A percentile compares a stretch with the other conserved stretches of the same genome.
These are phyloP conservation scores for Serendipita sp. DNA, from an alignment of 768 basidiomycete species.

Conservation along the genomic window DNA sequence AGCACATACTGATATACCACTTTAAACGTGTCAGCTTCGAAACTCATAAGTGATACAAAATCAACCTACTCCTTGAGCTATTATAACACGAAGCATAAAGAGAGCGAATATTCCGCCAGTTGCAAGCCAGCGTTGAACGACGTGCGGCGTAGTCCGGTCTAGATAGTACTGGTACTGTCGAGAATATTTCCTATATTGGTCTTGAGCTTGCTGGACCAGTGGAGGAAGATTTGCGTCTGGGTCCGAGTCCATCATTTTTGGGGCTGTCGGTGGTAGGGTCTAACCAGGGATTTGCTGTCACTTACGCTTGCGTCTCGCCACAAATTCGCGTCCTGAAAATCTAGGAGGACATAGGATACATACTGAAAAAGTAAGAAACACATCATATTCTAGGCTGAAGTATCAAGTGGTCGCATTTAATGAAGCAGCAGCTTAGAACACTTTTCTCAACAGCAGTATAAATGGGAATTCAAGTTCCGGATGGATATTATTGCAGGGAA, in stretches of 20 bases:
- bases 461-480: background rate
- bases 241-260: conserved; percentile 6
- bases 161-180: conserved; percentile 74
- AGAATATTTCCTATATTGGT: conserved; percentile 11
- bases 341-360: no score
- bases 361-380: no score
- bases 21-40: conserved; percentile 20
- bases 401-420: no score
- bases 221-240: conserved; percentile 8
- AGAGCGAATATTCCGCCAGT: conserved; percentile 53
- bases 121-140: conserved; percentile 75
- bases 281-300: background rate
- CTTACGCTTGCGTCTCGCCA: background rate
- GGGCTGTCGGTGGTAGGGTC: conserved; percentile 1
- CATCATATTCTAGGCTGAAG: no score
- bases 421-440: no score
- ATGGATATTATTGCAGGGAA: background rate
- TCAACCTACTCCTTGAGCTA: conserved; percentile 75
- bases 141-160: conserved; percentile 86
- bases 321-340: no score
- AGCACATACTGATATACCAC: conserved; percentile 82
- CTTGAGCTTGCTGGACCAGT: conserved; percentile 11
- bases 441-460: no score
- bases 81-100: conserved; percentile 73
- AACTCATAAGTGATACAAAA: conserved; percentile 5